These are phyloP conservation scores for Isatis tinctoria DNA, from an alignment of 345 rosid genomes.

Conservation along the genomic window DNA sequence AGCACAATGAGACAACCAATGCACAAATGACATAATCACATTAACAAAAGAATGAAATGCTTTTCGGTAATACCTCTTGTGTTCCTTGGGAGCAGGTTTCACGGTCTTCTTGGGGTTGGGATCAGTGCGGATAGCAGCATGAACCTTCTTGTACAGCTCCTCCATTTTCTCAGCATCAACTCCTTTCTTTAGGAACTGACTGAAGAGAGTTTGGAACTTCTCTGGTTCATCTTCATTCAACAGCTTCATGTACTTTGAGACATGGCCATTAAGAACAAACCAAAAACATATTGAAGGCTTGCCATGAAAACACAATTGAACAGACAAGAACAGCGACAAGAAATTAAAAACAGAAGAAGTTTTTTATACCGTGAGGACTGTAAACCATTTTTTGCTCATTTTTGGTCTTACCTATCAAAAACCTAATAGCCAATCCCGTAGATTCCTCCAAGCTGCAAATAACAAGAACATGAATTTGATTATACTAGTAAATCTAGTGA, in stretches of 20 bases:
- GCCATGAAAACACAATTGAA: not conserved
- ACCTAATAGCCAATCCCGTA: conserved; percentile 75
- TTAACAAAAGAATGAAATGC: not conserved
- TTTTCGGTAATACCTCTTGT: conserved; percentile 46
- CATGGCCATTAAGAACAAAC: conserved; percentile 45
- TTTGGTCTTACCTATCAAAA: conserved; percentile 68
- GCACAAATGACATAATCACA: not conserved
- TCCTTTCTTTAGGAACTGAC: conserved; percentile 49
- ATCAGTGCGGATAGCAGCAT: conserved; percentile 67
- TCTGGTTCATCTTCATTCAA: conserved; percentile 67
- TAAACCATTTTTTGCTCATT: conserved; percentile 56
- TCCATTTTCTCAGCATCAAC: conserved; percentile 54
- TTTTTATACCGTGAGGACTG: conserved; percentile 54
- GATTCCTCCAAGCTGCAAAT: conserved; percentile 75
- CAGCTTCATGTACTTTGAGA: conserved; percentile 58
- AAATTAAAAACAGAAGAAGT: not conserved
- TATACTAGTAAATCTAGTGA: not conserved
- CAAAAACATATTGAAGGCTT: not conserved
- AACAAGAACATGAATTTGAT: not conserved
- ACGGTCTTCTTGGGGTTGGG: conserved; percentile 49
- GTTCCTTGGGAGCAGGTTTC: conserved; percentile 50
- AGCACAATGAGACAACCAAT: not conserved
- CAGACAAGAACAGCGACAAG: not conserved
- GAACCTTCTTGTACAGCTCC: conserved; percentile 66
- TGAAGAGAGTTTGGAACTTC: conserved; percentile 64